These are phyloP conservation scores for Neurospora sp. DNA, from an alignment of 495 filamentous ascomycete genomes.

Conservation along the genomic window DNA sequence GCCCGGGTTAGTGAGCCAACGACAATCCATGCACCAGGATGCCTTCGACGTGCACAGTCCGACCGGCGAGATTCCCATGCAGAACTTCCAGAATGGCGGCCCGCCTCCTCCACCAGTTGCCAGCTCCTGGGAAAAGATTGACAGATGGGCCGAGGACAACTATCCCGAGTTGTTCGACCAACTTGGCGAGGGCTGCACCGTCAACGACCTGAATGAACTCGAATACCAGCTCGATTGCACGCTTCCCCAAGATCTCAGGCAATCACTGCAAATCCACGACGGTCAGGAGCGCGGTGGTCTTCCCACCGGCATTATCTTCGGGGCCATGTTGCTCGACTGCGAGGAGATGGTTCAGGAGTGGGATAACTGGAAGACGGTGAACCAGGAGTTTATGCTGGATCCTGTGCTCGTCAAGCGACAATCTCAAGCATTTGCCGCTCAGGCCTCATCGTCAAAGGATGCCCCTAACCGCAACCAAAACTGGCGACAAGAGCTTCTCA, in stretches of 20 bases:
- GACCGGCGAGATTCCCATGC: constrained; percentile 85
- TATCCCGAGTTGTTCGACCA: constrained; percentile 93
- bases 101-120: constrained; percentile 78
- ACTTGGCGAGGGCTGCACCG: constrained; percentile 77
- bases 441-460: constrained; percentile 39
- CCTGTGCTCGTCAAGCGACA: constrained; percentile 31
- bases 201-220: constrained; percentile 93
- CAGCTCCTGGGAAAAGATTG: constrained; percentile 91
- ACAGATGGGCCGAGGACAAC: constrained; percentile 86
- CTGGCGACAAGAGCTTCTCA: constrained; percentile 79
- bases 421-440: constrained; percentile 26
- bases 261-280: constrained; percentile 85
- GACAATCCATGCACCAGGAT: constrained; percentile 42
- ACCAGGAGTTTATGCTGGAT: constrained; percentile 68
- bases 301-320: constrained; percentile 88
- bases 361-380: constrained; percentile 90
- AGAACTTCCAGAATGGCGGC: constrained; percentile 84
- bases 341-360: constrained; percentile 98
- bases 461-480: constrained; percentile 41
- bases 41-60: constrained; percentile 55
- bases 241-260: constrained; percentile 83
- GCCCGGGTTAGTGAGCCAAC: constrained; percentile 67
- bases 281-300: constrained; percentile 89
- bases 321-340: constrained; percentile 91
- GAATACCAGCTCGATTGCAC: constrained; percentile 95